These are phyloP conservation scores for Cutaneotrichosporon cyanovorans DNA, from an alignment of 1,284 basidiomycete genomes.

Conservation along the genomic window DNA sequence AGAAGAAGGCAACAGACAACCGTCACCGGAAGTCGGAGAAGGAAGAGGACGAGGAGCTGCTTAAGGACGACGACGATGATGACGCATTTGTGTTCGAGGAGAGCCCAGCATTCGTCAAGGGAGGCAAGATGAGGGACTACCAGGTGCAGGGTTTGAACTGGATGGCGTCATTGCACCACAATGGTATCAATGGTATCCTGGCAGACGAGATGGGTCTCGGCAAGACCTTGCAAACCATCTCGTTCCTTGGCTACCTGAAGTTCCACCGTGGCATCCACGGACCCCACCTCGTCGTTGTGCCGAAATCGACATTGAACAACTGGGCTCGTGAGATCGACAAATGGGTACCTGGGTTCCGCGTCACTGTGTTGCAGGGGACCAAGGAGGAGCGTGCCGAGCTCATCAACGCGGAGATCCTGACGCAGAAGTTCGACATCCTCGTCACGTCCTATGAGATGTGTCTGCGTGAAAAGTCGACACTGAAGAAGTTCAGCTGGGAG, in stretches of 20 bases:
- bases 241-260: conserved; percentile 92
- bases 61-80: conserved; percentile 77
- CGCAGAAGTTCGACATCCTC: conserved; percentile 87
- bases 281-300: conserved; percentile 91
- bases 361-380: conserved; percentile 72
- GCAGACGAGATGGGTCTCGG: conserved; percentile 97
- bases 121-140: conserved; percentile 81
- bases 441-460: conserved; percentile 98
- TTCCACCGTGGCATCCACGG: conserved; percentile 70
- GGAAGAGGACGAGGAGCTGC: conserved; percentile 91
- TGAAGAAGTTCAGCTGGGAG: conserved; percentile 95
- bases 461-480: conserved; percentile 80
- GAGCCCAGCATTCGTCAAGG: conserved; percentile 76
- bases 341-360: conserved; percentile 87
- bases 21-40: conserved; percentile 94
- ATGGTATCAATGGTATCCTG: conserved; percentile 85
- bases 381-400: conserved; percentile 82
- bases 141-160: conserved; percentile 95
- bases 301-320: conserved; percentile 95
- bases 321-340: conserved; percentile 88
- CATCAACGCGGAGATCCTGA: conserved; percentile 69
- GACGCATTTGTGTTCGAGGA: conserved; percentile 86
- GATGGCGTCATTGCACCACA: conserved; percentile 90
- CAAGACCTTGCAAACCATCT: conserved; percentile 96
- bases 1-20: conserved; percentile 60